phyloP scores from a whole-genome alignment of 176 grass and related monocot species.

The Tuctoria greenei region DNA sequence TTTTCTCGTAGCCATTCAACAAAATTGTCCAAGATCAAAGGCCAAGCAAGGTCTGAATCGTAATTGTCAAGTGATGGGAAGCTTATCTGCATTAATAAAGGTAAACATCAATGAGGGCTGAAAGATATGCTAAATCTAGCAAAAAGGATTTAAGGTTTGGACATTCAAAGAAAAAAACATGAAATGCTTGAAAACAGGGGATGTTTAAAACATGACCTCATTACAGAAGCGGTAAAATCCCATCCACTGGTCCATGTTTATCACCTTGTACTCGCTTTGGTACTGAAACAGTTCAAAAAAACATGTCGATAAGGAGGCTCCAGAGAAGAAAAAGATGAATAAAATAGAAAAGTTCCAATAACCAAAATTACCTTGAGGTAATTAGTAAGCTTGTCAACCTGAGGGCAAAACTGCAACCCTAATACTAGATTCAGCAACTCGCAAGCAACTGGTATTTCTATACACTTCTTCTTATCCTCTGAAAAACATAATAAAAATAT shows the following conservation, averaged over 20 bases:
- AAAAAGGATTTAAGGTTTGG: background rate
- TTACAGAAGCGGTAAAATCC: constrained; percentile 95
- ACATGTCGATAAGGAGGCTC: constrained; percentile 8
- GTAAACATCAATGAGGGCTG: constrained; percentile 5
- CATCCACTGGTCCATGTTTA: constrained; percentile 99
- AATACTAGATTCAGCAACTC: constrained; percentile 88
- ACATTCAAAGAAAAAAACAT: background rate
- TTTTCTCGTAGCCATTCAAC: constrained; percentile 88
- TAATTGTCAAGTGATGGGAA: constrained; percentile 98
- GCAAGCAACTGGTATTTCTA: constrained; percentile 89
- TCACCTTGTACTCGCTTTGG: constrained; percentile 99
- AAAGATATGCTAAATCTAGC: constrained; percentile 3
- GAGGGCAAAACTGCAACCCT: constrained; percentile 64
- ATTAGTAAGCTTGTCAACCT: constrained; percentile 78
- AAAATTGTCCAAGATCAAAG: constrained; percentile 98
- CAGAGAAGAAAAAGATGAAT: constrained; percentile 26
- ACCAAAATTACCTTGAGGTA: constrained; percentile 76
- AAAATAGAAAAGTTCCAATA: background rate
- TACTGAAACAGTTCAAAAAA: constrained; percentile 50
- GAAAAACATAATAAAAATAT: constrained; percentile 37
- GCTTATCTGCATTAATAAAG: constrained; percentile 71
- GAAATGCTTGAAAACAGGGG: constrained; percentile 16
- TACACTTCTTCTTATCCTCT: constrained; percentile 99
- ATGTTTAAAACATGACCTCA: constrained; percentile 57
- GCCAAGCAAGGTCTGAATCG: constrained; percentile 88